Percentiles rank a stretch among this genome's conserved stretches.
Evolutionary conservation across 2,329 filamentous ascomycete species (phyloP).

Genomic region (Tolypocladium ovalisporum): DNA sequence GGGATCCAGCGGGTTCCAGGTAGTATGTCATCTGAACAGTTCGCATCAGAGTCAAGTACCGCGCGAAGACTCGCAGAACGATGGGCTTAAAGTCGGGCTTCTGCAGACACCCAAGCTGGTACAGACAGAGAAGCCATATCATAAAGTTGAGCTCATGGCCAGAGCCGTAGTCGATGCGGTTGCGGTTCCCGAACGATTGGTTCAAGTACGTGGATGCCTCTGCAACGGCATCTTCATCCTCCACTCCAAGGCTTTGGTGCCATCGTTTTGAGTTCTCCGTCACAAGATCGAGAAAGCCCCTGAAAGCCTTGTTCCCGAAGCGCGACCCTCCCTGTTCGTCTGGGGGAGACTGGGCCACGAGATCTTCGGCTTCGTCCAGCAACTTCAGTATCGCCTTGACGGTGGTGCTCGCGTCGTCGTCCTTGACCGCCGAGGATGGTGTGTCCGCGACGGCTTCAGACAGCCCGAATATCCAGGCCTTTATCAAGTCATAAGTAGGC

Average conservation of each 20-base stretch:
- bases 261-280: conserved; percentile 45
- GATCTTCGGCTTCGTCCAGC: conserved; percentile 55
- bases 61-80: conserved; percentile 66
- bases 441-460: conserved; percentile 69
- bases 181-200: conserved; percentile 76
- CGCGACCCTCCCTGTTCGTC: conserved; percentile 79
- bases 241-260: conserved; percentile 51
- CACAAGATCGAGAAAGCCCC: conserved; percentile 64
- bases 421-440: conserved; percentile 49
- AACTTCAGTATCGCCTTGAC: conserved; percentile 57
- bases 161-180: conserved; percentile 89
- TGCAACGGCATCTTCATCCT: conserved; percentile 39
- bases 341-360: conserved; percentile 62
- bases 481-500: conserved; percentile 61
- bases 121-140: conserved; percentile 91
- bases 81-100: conserved; percentile 59
- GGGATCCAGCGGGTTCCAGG: conserved; percentile 89
- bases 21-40: conserved; percentile 86
- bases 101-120: conserved; percentile 60
- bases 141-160: conserved; percentile 97
- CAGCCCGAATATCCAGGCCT: conserved; percentile 77
- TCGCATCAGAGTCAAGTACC: conserved; percentile 81
- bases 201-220: conserved; percentile 74
- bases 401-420: conserved; percentile 46
- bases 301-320: conserved; percentile 91